These are phyloP conservation scores for Cladophialophora carrionii DNA, from an alignment of 2,329 filamentous ascomycete genomes.

Conservation along the genomic window DNA sequence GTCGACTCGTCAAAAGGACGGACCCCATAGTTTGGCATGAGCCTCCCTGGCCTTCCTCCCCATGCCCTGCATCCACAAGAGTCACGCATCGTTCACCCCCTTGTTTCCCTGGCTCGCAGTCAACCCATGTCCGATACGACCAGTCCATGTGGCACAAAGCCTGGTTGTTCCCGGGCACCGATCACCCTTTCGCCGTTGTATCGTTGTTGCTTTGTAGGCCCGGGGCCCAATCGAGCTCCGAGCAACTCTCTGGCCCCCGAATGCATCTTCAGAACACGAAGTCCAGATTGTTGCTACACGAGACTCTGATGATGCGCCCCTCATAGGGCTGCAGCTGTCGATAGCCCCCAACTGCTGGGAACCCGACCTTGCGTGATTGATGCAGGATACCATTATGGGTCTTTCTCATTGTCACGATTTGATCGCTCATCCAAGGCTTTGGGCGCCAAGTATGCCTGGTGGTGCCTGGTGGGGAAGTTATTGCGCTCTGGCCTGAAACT, in stretches of 20 bases:
- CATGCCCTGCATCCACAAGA: neutral
- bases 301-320: neutral
- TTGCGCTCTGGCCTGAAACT: neutral
- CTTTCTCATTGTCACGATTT: neutral
- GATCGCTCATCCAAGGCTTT: neutral
- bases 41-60: neutral
- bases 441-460: neutral
- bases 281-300: neutral
- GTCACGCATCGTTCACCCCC: neutral
- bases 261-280: neutral
- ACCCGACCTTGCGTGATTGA: neutral
- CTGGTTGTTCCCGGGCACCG: neutral
- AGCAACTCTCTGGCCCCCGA: neutral
- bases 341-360: conserved; percentile 8
- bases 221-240: neutral
- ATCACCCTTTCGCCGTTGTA: neutral
- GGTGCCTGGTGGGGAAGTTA: neutral
- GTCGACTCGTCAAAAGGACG: conserved; percentile 18
- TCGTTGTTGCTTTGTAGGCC: neutral
- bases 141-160: neutral
- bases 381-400: neutral
- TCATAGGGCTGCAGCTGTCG: conserved; percentile 12
- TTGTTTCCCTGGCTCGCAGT: neutral
- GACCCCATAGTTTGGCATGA: neutral
- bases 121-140: neutral